Conservation (phyloP, 129 eudicot genomes). For the carrot (Daucus carota) region DNA sequence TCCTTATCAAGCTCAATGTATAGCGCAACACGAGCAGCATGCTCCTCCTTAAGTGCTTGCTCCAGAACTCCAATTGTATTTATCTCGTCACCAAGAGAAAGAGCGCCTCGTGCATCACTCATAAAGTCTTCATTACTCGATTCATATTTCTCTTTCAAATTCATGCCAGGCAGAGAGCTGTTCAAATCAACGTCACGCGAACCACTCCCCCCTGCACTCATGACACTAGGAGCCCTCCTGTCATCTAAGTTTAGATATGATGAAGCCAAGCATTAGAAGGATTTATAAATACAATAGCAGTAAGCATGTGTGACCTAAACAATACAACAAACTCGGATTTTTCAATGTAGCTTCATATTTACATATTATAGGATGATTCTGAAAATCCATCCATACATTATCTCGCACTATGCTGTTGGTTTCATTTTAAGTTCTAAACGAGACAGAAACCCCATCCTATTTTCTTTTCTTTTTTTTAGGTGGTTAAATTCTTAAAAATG, state of each 20-base stretch:
- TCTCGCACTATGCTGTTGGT: not conserved
- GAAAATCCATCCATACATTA: not conserved
- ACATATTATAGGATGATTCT: not conserved
- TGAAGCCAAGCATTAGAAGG: conserved; percentile 2
- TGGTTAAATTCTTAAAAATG: not conserved
- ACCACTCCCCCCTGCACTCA: conserved; percentile 20
- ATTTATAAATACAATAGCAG: not conserved
- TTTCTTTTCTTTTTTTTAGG: not conserved
- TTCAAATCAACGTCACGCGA: conserved; percentile 15
- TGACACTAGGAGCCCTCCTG: conserved; percentile 23
- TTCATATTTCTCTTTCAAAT: conserved; percentile 13
- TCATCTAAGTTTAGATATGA: conserved; percentile 28
- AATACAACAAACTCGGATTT: not conserved
- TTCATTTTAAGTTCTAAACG: not conserved
- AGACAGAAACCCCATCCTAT: not conserved
- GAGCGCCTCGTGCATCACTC: conserved; percentile 6
- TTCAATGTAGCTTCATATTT: not conserved
- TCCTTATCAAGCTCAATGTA: conserved; percentile 81
- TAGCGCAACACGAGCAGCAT: conserved; percentile 47
- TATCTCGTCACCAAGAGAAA: conserved; percentile 35
- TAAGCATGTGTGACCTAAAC: not conserved
- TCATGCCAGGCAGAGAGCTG: conserved; percentile 19
- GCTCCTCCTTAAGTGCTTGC: conserved; percentile 55
- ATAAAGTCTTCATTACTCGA: conserved; percentile 1
- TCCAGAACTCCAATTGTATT: conserved; percentile 35